Conservation (phyloP, 2,329 filamentous ascomycete genomes). For the Penicillium sp. region DNA sequence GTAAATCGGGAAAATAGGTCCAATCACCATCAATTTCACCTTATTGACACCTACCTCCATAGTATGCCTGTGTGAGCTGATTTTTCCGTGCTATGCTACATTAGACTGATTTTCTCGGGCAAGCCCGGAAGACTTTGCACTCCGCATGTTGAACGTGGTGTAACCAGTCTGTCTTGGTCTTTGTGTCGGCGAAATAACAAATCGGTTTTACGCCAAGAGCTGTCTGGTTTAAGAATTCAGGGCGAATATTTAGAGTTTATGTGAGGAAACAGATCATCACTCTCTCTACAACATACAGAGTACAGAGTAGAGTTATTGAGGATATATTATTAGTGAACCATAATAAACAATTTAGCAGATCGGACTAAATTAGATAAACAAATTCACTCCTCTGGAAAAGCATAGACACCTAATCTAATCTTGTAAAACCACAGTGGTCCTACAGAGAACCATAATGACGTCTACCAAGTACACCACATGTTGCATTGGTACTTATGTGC, state of each 20-base stretch:
- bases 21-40: not conserved
- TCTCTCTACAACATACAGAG: too few species aligned
- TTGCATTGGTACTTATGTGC: too few species aligned
- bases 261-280: not conserved
- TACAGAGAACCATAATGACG: not conserved
- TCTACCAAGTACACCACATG: not conserved
- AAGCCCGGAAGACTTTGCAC: not conserved
- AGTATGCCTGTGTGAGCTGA: not conserved
- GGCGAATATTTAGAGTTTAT: not conserved
- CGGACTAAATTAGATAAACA: not conserved
- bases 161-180: not conserved
- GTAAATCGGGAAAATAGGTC: not conserved
- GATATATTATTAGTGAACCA: not conserved
- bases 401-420: not conserved
- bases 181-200: not conserved
- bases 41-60: not conserved
- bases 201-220: not conserved
- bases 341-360: not conserved
- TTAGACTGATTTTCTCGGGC: not conserved
- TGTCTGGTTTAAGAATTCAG: not conserved
- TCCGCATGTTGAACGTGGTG: not conserved
- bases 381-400: not conserved
- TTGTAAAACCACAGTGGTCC: not conserved
- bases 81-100: not conserved
- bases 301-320: not conserved